Evolutionary conservation across 2,329 filamentous ascomycete genomes (phyloP).

Genomic region (Fusarium tuaranense): DNA sequence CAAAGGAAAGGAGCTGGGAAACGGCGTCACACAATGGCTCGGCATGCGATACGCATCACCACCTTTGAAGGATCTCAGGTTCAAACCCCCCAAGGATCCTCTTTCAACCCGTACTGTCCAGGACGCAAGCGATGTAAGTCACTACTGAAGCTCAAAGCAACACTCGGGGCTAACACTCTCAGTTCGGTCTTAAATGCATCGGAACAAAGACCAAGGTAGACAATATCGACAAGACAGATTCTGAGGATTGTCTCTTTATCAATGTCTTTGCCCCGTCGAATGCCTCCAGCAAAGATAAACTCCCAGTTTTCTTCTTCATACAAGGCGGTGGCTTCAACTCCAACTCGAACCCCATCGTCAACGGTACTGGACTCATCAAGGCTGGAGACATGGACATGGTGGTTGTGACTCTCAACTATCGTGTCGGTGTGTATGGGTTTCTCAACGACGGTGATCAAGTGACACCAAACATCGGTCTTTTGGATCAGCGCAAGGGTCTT

Average conservation of each 20-base stretch:
- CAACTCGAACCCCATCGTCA: constrained; percentile 62
- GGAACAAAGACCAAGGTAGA: constrained; percentile 38
- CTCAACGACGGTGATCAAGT: constrained; percentile 69
- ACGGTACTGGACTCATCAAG: constrained; percentile 70
- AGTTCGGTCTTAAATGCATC: constrained; percentile 48
- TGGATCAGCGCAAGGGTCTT: constrained; percentile 76
- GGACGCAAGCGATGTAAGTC: constrained; percentile 64
- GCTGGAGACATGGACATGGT: constrained; percentile 71
- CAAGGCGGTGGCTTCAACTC: constrained; percentile 72
- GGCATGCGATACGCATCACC: constrained; percentile 81
- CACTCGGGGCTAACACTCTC: background rate
- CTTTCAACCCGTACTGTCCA: constrained; percentile 56
- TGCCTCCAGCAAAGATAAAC: constrained; percentile 59
- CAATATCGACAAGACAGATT: constrained; percentile 45
- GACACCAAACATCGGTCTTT: constrained; percentile 75
- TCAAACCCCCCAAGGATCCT: constrained; percentile 75
- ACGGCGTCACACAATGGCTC: constrained; percentile 77
- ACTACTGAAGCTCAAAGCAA: rapidly evolving
- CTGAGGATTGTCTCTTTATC: constrained; percentile 78
- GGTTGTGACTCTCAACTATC: constrained; percentile 81
- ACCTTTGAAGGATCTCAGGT: constrained; percentile 74
- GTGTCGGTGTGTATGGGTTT: constrained; percentile 81
- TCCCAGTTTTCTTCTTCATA: constrained; percentile 73
- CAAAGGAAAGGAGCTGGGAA: constrained; percentile 63
- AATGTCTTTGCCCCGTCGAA: constrained; percentile 71